Conservation (phyloP, 441 rosid species). For the Brassica hybrid region DNA sequence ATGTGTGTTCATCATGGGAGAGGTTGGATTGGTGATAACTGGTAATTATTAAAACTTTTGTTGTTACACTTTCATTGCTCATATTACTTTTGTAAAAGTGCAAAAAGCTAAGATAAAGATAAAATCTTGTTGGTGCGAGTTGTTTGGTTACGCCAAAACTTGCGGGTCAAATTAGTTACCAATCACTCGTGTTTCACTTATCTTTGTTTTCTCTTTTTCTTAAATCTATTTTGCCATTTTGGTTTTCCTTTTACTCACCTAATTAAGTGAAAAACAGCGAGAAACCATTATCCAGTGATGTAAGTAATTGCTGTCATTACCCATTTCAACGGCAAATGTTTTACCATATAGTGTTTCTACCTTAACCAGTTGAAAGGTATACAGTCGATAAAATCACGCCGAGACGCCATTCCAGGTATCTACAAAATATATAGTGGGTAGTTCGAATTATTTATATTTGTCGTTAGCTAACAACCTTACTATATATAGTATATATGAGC, state of each 20-base stretch:
- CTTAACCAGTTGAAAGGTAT: not conserved
- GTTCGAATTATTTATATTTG: conserved; percentile 13
- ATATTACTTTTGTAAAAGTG: conserved; percentile 43
- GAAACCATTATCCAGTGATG: conserved; percentile 16
- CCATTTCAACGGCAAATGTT: not conserved
- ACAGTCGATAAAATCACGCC: not conserved
- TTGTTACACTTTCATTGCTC: conserved; percentile 36
- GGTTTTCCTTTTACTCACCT: not conserved
- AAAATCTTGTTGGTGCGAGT: conserved; percentile 41
- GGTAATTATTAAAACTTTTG: conserved; percentile 25
- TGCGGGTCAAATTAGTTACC: conserved; percentile 41
- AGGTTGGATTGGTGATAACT: conserved; percentile 42
- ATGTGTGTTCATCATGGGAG: conserved; percentile 40
- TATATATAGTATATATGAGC: conserved; percentile 27
- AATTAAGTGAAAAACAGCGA: conserved; percentile 29
- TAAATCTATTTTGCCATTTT: not conserved
- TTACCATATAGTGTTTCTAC: not conserved
- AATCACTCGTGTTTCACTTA: conserved; percentile 30
- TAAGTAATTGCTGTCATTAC: conserved; percentile 2
- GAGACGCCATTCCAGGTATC: conserved; percentile 8
- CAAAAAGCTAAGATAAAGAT: conserved; percentile 37
- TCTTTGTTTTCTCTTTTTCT: not conserved
- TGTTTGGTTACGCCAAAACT: conserved; percentile 45
- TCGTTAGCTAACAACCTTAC: conserved; percentile 1
- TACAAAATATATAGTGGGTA: conserved; percentile 4